phyloP scores from a whole-genome alignment of 371 early-diverging fungal species.

The Mortierella sp. region DNA sequence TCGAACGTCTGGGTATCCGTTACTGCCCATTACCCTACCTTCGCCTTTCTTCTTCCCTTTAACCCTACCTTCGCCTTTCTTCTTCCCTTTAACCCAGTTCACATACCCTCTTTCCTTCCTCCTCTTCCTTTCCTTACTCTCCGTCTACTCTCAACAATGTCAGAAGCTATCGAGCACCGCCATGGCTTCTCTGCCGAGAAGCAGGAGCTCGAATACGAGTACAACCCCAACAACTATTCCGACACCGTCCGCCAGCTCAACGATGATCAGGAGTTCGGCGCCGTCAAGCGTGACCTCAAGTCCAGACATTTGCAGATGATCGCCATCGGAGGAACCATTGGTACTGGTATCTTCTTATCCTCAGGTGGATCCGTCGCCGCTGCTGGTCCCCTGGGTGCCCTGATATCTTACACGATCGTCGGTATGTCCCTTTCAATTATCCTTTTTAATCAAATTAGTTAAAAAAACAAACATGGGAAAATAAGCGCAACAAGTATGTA shows the following conservation, averaged over 20 bases:
- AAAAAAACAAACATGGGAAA: background rate
- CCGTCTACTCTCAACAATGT: background rate
- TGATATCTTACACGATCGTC: slow-evolving; percentile 79
- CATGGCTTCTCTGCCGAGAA: slow-evolving; percentile 17
- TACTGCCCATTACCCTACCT: slow-evolving; percentile 17
- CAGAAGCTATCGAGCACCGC: background rate
- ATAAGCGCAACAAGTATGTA: background rate
- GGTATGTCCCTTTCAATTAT: slow-evolving; percentile 57
- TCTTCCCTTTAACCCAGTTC: background rate
- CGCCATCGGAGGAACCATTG: slow-evolving; percentile 39
- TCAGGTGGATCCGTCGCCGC: slow-evolving; percentile 80
- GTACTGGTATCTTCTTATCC: slow-evolving; percentile 90
- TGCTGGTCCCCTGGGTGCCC: slow-evolving; percentile 87
- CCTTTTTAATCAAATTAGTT: background rate
- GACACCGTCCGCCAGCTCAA: background rate
- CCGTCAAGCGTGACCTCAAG: slow-evolving; percentile 36
- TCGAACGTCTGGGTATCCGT: slow-evolving; percentile 28
- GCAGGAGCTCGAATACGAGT: slow-evolving; percentile 12
- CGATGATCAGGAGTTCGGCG: slow-evolving; percentile 19
- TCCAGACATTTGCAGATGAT: slow-evolving; percentile 37
- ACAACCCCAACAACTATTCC: background rate
- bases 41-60: background rate
- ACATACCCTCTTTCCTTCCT: background rate
- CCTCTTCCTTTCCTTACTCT: background rate
- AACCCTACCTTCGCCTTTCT: background rate